Base-by-base conservation (phyloP, 2,329 filamentous ascomycete species). In the Monilinia vaccinii-corymbosi region DNA sequence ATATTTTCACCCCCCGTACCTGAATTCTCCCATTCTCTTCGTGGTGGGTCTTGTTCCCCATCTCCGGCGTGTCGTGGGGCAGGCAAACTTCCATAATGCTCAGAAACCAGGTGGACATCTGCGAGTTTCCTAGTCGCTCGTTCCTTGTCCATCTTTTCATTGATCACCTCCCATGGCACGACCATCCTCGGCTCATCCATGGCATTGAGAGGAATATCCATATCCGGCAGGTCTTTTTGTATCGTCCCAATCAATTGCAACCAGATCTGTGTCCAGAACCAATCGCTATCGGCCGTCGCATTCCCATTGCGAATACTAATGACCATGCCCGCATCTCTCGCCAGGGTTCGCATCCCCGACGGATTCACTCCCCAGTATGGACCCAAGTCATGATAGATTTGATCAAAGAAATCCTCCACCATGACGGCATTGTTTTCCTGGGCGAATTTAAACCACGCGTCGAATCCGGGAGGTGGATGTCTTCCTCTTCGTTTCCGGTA, bases 151-250 rank as follows among this genome's bases (percentile, higher is more conserved):
- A 85, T 75, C 53, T 80, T 73, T 28, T 74, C 73, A 38, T 79
- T 74, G 46, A 87, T 78, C 13, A 79, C 74, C 55, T 85, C 78
- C 73, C 78, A 83, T 9, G 80, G 77, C 0, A 82, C 79, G 34
- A 86, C 72, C 21, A 87, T 72, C n/a, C 84, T 76, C 14, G 84
- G 78, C 69, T 87, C 83, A 68, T 87, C 84, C 76, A 85, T 79
- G 53, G 79, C 77, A 70, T 87, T 87, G 72, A 86, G 79, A 13
- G 83, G 78, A 73, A 87, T 84, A 67, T 87, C 83, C 69, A 87
- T 79, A 65, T 87, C 83, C 2, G 84, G 84, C 23, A 87, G 70
- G 50, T 78, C 72, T 16, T 76, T 69, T 47, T 80, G 77, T 46
- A 84, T 80, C 65, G 46, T 73, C 52, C 66, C 40, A 2, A 71